Conservation (phyloP, 352 stramenopile species). For the Phytophthora podocarpi region DNA sequence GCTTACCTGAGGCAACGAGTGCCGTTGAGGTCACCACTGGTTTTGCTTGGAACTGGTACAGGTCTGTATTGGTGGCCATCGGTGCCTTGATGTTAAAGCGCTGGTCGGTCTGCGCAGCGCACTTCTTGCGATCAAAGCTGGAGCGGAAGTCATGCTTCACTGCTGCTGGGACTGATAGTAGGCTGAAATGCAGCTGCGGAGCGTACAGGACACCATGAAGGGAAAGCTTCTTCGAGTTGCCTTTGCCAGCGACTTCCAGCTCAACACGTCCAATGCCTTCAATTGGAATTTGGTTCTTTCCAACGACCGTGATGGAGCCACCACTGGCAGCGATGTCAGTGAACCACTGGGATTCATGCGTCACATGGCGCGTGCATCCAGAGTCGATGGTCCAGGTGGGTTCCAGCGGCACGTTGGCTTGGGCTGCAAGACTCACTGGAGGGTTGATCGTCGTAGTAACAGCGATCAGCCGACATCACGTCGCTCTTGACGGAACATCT, state of each 20-base stretch:
- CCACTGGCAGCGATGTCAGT: neutral
- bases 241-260: conserved; percentile 21
- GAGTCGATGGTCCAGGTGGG: conserved; percentile 9
- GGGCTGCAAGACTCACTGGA: neutral
- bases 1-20: conserved; percentile 7
- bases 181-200: conserved; percentile 9
- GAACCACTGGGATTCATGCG: conserved; percentile 20
- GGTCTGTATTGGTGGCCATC: neutral
- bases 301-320: conserved; percentile 18
- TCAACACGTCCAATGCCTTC: conserved; percentile 21
- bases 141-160: conserved; percentile 11
- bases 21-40: neutral
- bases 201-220: conserved; percentile 4
- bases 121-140: conserved; percentile 12
- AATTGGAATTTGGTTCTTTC: conserved; percentile 9
- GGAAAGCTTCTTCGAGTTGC: conserved; percentile 2
- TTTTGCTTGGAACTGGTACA: conserved; percentile 21
- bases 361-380: conserved; percentile 18
- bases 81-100: conserved; percentile 18
- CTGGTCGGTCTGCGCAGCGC: neutral
- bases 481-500: conserved; percentile 1
- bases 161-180: neutral
- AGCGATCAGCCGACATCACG: conserved; percentile 2
- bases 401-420: neutral
- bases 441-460: neutral